phyloP scores from a whole-genome alignment of 192 early-diverging fungal species.

The Helicostylum pulchrum region DNA sequence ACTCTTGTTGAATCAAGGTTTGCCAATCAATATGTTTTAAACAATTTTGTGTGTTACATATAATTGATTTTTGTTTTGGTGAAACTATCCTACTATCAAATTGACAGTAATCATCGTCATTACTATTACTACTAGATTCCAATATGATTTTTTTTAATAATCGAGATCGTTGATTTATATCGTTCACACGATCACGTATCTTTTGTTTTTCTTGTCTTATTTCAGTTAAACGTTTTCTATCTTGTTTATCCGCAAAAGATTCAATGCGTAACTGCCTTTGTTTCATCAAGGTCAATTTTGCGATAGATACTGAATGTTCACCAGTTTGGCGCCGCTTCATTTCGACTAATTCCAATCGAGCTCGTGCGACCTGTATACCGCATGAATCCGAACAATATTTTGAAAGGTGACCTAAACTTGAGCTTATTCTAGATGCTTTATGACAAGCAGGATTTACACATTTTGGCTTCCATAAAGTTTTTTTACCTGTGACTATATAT shows the following conservation, averaged over 20 bases:
- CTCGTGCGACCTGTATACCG: constrained; percentile 46
- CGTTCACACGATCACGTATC: background rate
- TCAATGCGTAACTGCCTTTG: constrained; percentile 32
- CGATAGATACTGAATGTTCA: background rate
- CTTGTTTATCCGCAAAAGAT: constrained; percentile 44
- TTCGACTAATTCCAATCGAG: constrained; percentile 42
- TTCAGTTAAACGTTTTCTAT: constrained; percentile 35
- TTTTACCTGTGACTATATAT: constrained; percentile 42
- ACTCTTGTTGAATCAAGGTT: constrained; percentile 37
- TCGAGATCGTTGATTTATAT: constrained; percentile 10
- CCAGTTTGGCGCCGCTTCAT: constrained; percentile 20
- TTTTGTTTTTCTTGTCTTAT: constrained; percentile 39
- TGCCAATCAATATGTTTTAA: constrained; percentile 50
- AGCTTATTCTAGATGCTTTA: constrained; percentile 33
- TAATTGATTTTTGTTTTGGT: constrained; percentile 13
- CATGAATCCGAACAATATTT: constrained; percentile 56
- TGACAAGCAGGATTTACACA: constrained; percentile 46
- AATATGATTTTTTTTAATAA: constrained; percentile 9
- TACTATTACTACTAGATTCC: too few species aligned
- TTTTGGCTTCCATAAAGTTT: constrained; percentile 44
- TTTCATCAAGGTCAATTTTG: constrained; percentile 17
- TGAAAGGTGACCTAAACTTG: constrained; percentile 14
- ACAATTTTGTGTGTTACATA: constrained; percentile 40
- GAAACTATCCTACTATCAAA: constrained; percentile 10
- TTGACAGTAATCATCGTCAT: background rate